Conservation (phyloP, 78 protist genomes). For the Acrasis kona region DNA sequence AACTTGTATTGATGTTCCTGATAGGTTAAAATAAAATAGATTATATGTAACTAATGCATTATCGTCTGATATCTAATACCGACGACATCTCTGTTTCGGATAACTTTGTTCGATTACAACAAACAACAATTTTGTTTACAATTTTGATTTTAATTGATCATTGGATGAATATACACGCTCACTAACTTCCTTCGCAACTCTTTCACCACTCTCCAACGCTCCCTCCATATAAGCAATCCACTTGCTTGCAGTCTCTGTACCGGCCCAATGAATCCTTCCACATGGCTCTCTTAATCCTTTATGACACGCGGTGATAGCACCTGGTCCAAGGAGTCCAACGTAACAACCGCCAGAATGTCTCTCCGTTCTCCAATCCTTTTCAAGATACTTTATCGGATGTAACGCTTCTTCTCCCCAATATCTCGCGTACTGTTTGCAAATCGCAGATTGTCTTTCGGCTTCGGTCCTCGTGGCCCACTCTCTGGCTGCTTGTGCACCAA, state of each 20-base stretch:
- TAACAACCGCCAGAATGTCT: background rate
- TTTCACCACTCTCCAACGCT: constrained; percentile 11
- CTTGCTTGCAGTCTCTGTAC: constrained; percentile 54
- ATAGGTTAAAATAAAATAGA: too few relatives aligned
- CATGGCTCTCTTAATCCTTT: constrained; percentile 30
- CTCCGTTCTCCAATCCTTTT: constrained; percentile 9
- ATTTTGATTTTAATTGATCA: too few relatives aligned
- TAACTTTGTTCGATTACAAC: too few relatives aligned
- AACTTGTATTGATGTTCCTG: too few relatives aligned
- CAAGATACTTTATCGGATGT: background rate
- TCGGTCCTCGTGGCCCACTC: background rate
- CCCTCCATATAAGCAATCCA: constrained; percentile 43
- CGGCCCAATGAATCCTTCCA: constrained; percentile 53
- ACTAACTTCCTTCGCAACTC: constrained; percentile 16
- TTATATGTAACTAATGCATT: too few relatives aligned
- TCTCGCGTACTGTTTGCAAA: background rate
- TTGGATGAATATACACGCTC: background rate
- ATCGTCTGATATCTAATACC: too few relatives aligned
- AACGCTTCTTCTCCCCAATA: background rate
- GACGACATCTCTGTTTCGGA: too few relatives aligned
- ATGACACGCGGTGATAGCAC: background rate
- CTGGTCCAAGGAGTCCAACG: background rate
- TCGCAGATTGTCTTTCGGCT: background rate
- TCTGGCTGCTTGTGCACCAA: background rate
- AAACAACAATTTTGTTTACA: too few relatives aligned